Evolutionary conservation across 495 filamentous ascomycete species (phyloP).

Genomic region (Cenococcum geophilum): DNA sequence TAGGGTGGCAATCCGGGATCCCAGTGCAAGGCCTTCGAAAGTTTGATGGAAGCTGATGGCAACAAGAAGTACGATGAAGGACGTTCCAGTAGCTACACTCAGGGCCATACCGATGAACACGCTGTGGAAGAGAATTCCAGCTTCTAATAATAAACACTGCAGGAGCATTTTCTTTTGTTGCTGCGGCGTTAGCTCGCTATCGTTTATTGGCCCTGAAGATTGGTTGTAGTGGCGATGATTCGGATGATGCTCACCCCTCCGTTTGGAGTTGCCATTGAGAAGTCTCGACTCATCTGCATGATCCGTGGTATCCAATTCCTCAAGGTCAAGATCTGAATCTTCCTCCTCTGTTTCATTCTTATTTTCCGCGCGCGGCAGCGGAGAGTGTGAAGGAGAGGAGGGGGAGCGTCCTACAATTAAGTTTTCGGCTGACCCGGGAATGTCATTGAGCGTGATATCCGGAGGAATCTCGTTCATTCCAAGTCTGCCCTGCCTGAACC

Average conservation of each 20-base stretch:
- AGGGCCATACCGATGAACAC: slow-evolving; percentile 65
- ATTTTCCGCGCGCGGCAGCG: not conserved
- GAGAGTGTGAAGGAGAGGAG: slow-evolving; percentile 8
- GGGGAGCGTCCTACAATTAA: slow-evolving; percentile 22
- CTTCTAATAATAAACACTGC: slow-evolving; percentile 43
- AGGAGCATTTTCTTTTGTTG: slow-evolving; percentile 37
- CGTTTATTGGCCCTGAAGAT: not conserved
- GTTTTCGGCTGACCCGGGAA: slow-evolving; percentile 17
- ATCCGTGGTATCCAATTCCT: slow-evolving; percentile 32
- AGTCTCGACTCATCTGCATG: slow-evolving; percentile 14
- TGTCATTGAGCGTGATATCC: slow-evolving; percentile 19
- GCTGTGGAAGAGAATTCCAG: slow-evolving; percentile 50
- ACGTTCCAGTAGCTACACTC: slow-evolving; percentile 54
- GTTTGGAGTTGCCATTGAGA: slow-evolving; percentile 16
- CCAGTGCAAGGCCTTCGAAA: slow-evolving; percentile 64
- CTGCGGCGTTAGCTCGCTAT: slow-evolving; percentile 19
- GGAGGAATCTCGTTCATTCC: slow-evolving; percentile 16
- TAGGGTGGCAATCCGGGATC: slow-evolving; percentile 50
- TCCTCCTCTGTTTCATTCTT: slow-evolving; percentile 2
- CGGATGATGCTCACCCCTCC: slow-evolving; percentile 6
- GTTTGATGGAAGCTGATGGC: slow-evolving; percentile 67
- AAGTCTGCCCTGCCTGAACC: slow-evolving; percentile 22
- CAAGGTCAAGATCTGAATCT: slow-evolving; percentile 32
- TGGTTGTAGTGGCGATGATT: not conserved
- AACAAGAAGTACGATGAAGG: slow-evolving; percentile 60